Evolutionary conservation across 2,329 filamentous ascomycete genomes (phyloP).

Genomic region (Colletotrichum phormii): DNA sequence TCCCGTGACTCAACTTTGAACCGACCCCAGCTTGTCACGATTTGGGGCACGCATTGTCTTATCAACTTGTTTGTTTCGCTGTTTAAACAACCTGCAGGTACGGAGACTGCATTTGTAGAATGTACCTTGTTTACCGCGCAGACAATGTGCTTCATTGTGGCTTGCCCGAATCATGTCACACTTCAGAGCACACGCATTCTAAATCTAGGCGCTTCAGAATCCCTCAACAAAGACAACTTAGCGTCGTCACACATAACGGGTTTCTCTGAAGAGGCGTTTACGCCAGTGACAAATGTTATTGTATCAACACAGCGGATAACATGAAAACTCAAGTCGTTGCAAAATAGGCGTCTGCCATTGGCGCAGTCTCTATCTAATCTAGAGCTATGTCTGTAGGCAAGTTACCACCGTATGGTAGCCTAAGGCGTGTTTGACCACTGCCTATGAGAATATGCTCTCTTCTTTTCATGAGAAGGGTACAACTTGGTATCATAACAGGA

Average conservation of each 20-base stretch:
- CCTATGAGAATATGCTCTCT: background rate
- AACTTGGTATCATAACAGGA: constrained; percentile 20
- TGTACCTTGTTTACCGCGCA: background rate
- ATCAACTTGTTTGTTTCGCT: background rate
- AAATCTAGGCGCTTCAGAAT: background rate
- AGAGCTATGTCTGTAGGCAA: background rate
- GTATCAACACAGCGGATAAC: background rate
- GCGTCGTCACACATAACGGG: background rate
- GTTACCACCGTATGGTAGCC: background rate
- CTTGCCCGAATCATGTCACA: background rate
- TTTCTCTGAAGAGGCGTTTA: background rate
- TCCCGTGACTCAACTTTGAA: background rate
- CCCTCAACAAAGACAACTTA: background rate
- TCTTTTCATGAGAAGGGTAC: background rate
- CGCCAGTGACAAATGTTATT: background rate
- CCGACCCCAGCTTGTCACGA: background rate
- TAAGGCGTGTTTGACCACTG: background rate
- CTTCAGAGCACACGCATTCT: background rate
- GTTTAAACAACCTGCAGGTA: background rate
- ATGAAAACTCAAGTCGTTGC: background rate
- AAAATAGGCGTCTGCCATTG: background rate
- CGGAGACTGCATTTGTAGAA: background rate
- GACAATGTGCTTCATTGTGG: background rate
- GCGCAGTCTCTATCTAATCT: background rate
- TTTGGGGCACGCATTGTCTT: background rate